phyloP scores from a whole-genome alignment of 2,329 filamentous ascomycete genomes.

The Monilinia fructigena region DNA sequence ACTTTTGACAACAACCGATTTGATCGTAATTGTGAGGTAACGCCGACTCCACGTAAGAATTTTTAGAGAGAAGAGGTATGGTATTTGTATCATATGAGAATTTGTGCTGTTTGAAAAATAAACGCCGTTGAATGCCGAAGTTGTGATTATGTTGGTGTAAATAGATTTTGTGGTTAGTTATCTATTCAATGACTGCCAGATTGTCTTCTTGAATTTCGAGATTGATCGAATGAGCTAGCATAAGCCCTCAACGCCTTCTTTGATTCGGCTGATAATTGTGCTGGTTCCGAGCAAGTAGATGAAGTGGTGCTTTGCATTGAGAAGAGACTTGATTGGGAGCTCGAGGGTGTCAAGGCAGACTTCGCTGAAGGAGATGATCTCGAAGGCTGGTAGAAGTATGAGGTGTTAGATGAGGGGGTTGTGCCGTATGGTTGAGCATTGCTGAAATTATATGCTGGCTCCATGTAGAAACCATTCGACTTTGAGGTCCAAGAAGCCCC shows the following conservation, averaged over 20 bases:
- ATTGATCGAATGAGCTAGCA: conserved; percentile 82
- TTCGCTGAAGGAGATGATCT: conserved; percentile 44
- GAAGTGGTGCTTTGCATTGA: conserved; percentile 67
- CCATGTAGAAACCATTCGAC: conserved; percentile 61
- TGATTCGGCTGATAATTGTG: conserved; percentile 70
- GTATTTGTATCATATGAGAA: conserved; percentile 35
- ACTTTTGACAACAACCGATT: conserved; percentile 37
- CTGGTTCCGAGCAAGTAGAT: conserved; percentile 52
- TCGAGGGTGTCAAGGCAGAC: conserved; percentile 64
- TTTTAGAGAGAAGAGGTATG: conserved; percentile 34
- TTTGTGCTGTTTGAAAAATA: conserved; percentile 26
- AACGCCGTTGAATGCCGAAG: conserved; percentile 35
- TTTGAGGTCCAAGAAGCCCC: conserved; percentile 51
- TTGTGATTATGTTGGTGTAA: conserved; percentile 24
- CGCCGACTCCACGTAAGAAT: conserved; percentile 33
- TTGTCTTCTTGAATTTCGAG: conserved; percentile 39
- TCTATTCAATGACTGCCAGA: conserved; percentile 34
- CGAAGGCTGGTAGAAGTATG: conserved; percentile 48
- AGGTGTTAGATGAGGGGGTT: conserved; percentile 44
- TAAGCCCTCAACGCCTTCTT: conserved; percentile 81
- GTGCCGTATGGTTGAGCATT: conserved; percentile 58
- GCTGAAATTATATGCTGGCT: conserved; percentile 74
- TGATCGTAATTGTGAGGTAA: conserved; percentile 31
- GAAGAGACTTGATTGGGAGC: conserved; percentile 79
- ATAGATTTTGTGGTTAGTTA: neutral